Percentiles rank a stretch among this genome's conserved stretches.
Evolutionary conservation across 2,329 filamentous ascomycete species (phyloP).

Genomic region (Ophiosphaerella narmari): DNA sequence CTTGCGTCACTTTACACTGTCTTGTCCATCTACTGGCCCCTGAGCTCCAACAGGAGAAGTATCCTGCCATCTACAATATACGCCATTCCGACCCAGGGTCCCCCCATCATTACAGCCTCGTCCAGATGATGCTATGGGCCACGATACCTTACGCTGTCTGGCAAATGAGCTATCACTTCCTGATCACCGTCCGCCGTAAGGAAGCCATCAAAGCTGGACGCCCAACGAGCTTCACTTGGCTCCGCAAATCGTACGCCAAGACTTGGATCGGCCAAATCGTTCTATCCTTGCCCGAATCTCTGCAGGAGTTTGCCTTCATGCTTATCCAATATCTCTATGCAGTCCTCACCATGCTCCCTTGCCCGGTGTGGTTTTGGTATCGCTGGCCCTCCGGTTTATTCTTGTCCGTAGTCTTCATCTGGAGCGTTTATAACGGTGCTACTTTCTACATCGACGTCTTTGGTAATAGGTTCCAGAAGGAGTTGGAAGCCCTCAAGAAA

Average conservation of each 20-base stretch:
- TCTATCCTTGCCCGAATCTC: slow-evolving; percentile 70
- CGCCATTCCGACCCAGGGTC: slow-evolving; percentile 71
- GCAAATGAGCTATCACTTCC: slow-evolving; percentile 91
- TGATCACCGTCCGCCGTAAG: slow-evolving; percentile 92
- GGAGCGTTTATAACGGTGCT: slow-evolving; percentile 95
- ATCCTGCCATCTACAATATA: slow-evolving; percentile 85
- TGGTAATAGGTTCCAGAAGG: slow-evolving; percentile 94
- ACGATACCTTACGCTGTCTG: slow-evolving; percentile 90
- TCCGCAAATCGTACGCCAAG: slow-evolving; percentile 87
- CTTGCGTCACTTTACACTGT: slow-evolving; percentile 89
- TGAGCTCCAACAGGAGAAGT: slow-evolving; percentile 68
- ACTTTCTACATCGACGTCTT: slow-evolving; percentile 99
- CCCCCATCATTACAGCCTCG: slow-evolving; percentile 76
- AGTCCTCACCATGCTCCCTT: slow-evolving; percentile 89
- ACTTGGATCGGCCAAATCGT: slow-evolving; percentile 88
- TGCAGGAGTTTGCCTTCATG: slow-evolving; percentile 95
- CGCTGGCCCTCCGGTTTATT: slow-evolving; percentile 78
- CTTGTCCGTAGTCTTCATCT: slow-evolving; percentile 80
- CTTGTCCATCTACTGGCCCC: slow-evolving; percentile 79
- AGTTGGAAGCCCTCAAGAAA: slow-evolving; percentile 83
- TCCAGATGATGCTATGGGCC: slow-evolving; percentile 92
- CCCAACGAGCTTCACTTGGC: slow-evolving; percentile 96
- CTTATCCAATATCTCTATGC: slow-evolving; percentile 92
- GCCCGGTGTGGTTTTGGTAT: slow-evolving; percentile 92
- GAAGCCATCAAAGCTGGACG: slow-evolving; percentile 95